Percentiles rank a stretch among this genome's conserved stretches.
Evolutionary conservation across 495 filamentous ascomycete genomes (phyloP).

Genomic region (Aspergillus olivimuriae): DNA sequence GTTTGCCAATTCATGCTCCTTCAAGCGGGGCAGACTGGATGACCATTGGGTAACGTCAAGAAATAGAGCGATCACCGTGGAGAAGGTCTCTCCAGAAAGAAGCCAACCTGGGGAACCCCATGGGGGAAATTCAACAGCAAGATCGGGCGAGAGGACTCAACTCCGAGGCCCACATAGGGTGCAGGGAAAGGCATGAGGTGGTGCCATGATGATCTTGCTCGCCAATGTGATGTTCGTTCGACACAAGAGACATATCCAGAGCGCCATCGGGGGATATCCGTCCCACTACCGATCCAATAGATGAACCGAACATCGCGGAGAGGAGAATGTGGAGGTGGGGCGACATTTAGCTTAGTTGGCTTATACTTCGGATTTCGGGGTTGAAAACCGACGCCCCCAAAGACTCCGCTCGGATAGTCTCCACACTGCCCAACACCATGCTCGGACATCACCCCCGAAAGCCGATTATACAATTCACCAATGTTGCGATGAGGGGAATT

Average conservation of each 20-base stretch:
- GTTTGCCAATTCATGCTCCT: no score
- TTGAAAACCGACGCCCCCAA: constrained; percentile 9
- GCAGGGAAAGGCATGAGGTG: no score
- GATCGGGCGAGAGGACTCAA: constrained; percentile 12
- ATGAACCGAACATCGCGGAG: constrained; percentile 1
- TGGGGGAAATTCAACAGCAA: constrained; percentile 23
- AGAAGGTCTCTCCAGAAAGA: no score
- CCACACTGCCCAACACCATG: no score
- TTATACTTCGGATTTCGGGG: constrained; percentile 23
- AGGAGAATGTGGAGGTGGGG: constrained; percentile 1
- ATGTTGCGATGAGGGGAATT: not conserved
- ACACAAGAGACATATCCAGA: constrained; percentile 1
- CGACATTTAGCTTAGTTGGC: not conserved
- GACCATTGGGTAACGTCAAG: no score
- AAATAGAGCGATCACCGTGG: no score
- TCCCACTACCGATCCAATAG: constrained; percentile 5
- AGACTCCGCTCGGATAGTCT: no score
- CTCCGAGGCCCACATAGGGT: constrained; percentile 10
- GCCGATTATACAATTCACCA: constrained; percentile 16
- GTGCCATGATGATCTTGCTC: no score
- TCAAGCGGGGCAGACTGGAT: no score
- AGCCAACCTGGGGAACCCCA: constrained; percentile 19
- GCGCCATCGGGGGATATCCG: constrained; percentile 17
- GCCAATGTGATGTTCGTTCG: not conserved
- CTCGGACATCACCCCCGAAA: constrained; percentile 28